Conservation (phyloP, 202 grass and related monocot genomes). For the Brachypodium distachyon region DNA sequence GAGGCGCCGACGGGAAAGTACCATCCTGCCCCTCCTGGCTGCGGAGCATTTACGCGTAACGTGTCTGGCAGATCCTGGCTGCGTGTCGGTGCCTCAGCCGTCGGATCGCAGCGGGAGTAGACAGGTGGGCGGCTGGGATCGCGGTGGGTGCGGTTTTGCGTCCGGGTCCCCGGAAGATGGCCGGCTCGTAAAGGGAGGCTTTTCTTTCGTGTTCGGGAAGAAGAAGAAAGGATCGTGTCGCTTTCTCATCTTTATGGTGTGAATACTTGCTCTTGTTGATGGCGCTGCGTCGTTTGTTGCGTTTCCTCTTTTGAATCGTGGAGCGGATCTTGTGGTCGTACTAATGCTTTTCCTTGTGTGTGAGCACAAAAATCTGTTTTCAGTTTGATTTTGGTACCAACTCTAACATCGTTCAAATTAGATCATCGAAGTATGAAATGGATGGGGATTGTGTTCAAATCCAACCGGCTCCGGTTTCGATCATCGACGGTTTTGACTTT, state of each 20-base stretch:
- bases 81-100: neutral
- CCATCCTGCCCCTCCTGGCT: neutral
- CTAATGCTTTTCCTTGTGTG: neutral
- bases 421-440: too few relatives aligned
- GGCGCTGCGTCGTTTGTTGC: neutral
- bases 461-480: too few relatives aligned
- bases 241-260: constrained; percentile 15
- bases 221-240: constrained; percentile 9
- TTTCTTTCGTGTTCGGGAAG: constrained; percentile 34
- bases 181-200: neutral
- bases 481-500: too few relatives aligned
- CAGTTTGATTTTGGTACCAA: too few relatives aligned
- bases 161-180: neutral
- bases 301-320: neutral
- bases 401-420: too few relatives aligned
- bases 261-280: neutral
- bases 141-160: neutral
- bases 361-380: neutral
- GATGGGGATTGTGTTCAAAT: too few relatives aligned
- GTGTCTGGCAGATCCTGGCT: neutral
- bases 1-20: constrained; percentile 6
- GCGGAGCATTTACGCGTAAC: neutral
- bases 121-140: constrained; percentile 7
- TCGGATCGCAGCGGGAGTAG: neutral
- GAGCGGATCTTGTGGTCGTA: neutral